Percentiles rank a stretch among this genome's conserved stretches.
phyloP scores from a whole-genome alignment of 2,329 filamentous ascomycete species.

The Hyphodiscus sp. region DNA sequence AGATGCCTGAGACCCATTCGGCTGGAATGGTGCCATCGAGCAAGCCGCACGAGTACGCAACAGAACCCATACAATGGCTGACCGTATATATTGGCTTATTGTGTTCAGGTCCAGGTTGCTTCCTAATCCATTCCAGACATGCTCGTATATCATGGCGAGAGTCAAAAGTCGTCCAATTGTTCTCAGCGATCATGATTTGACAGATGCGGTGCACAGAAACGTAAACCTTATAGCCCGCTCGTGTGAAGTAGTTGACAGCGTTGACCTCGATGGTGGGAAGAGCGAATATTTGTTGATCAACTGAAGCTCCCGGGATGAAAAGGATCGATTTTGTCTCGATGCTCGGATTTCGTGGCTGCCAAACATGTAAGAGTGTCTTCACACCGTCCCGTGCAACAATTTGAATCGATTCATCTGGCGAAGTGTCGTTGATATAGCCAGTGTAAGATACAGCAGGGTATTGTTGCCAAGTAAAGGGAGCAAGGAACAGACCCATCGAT shows the following conservation, averaged over 20 bases:
- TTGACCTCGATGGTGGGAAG: conserved; percentile 58
- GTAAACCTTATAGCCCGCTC: conserved; percentile 54
- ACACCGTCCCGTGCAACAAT: conserved; percentile 48
- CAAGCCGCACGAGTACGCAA: conserved; percentile 51
- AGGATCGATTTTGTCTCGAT: conserved; percentile 44
- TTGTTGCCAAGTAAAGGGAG: conserved; percentile 49
- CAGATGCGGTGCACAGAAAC: conserved; percentile 53
- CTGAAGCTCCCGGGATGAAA: conserved; percentile 55
- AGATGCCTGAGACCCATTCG: conserved; percentile 51
- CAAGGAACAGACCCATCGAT: conserved; percentile 46
- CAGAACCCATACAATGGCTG: conserved; percentile 58
- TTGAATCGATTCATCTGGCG: conserved; percentile 36
- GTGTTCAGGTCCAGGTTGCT: conserved; percentile 18
- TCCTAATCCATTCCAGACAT: conserved; percentile 46
- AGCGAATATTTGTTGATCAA: conserved; percentile 57
- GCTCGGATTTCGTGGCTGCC: conserved; percentile 39
- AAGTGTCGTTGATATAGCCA: conserved; percentile 48
- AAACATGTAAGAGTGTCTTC: conserved; percentile 47
- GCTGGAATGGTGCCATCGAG: conserved; percentile 54
- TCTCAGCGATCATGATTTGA: conserved; percentile 41
- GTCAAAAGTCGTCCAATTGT: conserved; percentile 53
- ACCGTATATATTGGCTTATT: conserved; percentile 47
- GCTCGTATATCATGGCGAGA: conserved; percentile 53
- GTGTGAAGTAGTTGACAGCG: conserved; percentile 55
- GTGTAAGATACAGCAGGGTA: conserved; percentile 43